These are phyloP conservation scores for Hortiboletus campestris DNA, from an alignment of 768 basidiomycete species.

Conservation along the genomic window DNA sequence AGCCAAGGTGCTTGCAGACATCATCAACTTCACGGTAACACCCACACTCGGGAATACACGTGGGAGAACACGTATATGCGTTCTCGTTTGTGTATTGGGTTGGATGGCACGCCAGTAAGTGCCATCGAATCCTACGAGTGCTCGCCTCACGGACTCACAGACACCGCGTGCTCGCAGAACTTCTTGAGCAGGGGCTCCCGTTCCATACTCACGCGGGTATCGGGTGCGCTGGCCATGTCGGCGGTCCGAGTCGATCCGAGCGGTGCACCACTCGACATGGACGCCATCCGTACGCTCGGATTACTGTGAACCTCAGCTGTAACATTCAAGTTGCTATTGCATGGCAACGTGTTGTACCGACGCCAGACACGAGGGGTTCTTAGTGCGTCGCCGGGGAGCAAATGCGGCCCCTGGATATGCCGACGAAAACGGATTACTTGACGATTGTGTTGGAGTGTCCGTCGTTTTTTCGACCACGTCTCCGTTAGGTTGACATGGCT, in stretches of 20 bases:
- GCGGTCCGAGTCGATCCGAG: conserved; percentile 6
- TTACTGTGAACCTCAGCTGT: conserved; percentile 84
- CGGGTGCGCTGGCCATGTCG: conserved; percentile 3
- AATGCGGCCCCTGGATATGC: conserved; percentile 64
- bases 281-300: conserved; percentile 60
- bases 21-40: conserved; percentile 75
- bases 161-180: conserved; percentile 86
- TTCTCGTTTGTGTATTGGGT: conserved; percentile 87
- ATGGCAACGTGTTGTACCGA: conserved; percentile 87
- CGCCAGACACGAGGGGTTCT: conserved; percentile 64
- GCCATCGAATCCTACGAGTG: background rate
- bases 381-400: conserved; percentile 39
- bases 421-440: conserved; percentile 90
- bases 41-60: background rate
- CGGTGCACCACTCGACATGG: conserved; percentile 44
- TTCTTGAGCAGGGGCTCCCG: conserved; percentile 78
- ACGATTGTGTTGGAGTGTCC: conserved; percentile 75
- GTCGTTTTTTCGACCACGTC: background rate
- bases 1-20: too few species aligned
- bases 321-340: conserved; percentile 92
- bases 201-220: conserved; percentile 40
- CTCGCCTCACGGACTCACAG: conserved; percentile 36
- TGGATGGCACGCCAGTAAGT: conserved; percentile 92
- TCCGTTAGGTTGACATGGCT: background rate
- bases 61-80: background rate